Evolutionary conservation across 352 stramenopile species (phyloP), one percentile per base, ranked within the genome.

Genomic region (Pythium aquatile): DNA sequence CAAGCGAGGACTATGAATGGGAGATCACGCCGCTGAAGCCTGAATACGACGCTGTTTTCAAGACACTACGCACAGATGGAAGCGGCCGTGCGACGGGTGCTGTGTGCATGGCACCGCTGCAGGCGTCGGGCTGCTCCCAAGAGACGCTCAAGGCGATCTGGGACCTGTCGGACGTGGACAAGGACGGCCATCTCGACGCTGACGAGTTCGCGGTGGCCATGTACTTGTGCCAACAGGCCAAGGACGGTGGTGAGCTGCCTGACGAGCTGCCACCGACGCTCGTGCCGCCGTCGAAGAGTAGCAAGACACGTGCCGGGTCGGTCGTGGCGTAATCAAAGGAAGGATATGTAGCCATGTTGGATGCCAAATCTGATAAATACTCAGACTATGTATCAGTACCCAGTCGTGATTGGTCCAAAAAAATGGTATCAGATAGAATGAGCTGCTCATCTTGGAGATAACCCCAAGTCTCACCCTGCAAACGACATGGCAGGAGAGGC

Each of bases 161-260:
- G 92, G 84, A 96, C 56, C 77, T 98, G 26, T 83, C 86, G 4
- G 93, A 98, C 65, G 76, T 96, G 39, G 90, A 97, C 66, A 93
- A 93, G 24, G 79, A 94, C 64, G 93, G 93, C 10, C 86, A 73
- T 65, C 65, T 98, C 33, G 91, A 98, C 74, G 77, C 75, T 7
- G 85, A 97, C 49, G 80, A 98, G 70, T 98, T 98, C 63, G 88
- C 92, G 2, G 72, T 98, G 26, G 88, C 88, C 28, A 97, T 97
- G 88, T 92, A 96, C 61, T 70, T 98, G 16, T 88, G 88, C 55
- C 57, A 76, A 16, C 79, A 87, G 29, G 78, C 78, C 7, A 93
- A 91, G 54, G 72, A 76, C 0, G 93, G 92, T n/a, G 72, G 96
- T 30, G 51, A 66, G 2, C 59, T 97, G 16, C 93, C 93, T 1